Percentiles rank a stretch among this genome's conserved stretches.
phyloP scores from a whole-genome alignment of 2,329 filamentous ascomycete species.

The Pleomassaria siparia region DNA sequence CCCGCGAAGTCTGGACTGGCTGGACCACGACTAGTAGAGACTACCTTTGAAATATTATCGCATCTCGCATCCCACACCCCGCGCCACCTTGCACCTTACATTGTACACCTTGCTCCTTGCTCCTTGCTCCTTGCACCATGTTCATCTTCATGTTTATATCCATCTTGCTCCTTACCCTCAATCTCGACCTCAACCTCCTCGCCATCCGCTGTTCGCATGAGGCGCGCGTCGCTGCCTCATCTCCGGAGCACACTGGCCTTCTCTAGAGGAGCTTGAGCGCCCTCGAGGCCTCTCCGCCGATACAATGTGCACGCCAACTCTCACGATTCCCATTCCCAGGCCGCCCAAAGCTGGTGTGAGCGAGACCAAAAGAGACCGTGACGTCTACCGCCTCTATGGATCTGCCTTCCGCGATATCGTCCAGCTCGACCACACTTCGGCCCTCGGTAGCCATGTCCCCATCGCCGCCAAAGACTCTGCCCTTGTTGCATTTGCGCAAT shows the following conservation, averaged over 20 bases:
- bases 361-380: constrained; percentile 27
- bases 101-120: too few species aligned
- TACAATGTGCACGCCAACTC: neutral
- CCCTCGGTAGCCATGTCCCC: constrained; percentile 15
- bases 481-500: constrained; percentile 39
- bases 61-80: too few species aligned
- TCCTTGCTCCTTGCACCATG: too few species aligned
- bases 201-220: too few species aligned
- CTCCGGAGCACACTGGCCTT: neutral
- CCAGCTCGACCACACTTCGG: constrained; percentile 13
- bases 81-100: too few species aligned
- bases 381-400: constrained; percentile 29
- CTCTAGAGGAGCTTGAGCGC: neutral
- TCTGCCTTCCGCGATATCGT: constrained; percentile 27
- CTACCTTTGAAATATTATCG: too few species aligned
- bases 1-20: too few species aligned
- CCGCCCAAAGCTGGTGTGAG: constrained; percentile 5
- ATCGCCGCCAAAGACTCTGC: constrained; percentile 29
- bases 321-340: neutral
- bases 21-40: too few species aligned
- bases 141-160: too few species aligned
- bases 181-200: too few species aligned
- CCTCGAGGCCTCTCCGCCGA: neutral
- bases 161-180: too few species aligned
- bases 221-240: neutral